Percentiles rank a stretch among this genome's conserved stretches.
Conservation (phyloP, 768 basidiomycete genomes). For the Lactarius tabidus region DNA sequence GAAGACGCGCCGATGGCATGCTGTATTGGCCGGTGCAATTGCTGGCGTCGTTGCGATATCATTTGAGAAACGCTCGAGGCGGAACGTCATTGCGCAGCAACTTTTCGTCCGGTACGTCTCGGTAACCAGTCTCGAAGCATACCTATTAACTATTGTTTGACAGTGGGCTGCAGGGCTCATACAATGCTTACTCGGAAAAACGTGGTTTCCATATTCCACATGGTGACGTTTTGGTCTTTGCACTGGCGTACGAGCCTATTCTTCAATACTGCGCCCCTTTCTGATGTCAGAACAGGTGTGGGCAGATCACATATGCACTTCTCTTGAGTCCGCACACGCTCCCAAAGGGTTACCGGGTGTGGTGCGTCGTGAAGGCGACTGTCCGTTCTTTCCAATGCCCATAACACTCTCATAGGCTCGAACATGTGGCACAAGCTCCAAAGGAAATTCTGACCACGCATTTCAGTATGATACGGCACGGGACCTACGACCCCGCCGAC, state of each 20-base stretch:
- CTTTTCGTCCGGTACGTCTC: slow-evolving; percentile 74
- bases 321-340: slow-evolving; percentile 80
- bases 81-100: slow-evolving; percentile 76
- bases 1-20: slow-evolving; percentile 71
- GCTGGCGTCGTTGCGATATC: slow-evolving; percentile 70
- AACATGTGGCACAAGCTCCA: slow-evolving; percentile 60
- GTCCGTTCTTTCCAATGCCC: neutral
- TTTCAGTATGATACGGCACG: slow-evolving; percentile 52
- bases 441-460: slow-evolving; percentile 58
- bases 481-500: slow-evolving; percentile 50
- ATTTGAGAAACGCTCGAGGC: slow-evolving; percentile 66
- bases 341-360: slow-evolving; percentile 67
- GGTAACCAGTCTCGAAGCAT: neutral
- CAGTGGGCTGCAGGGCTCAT: slow-evolving; percentile 87
- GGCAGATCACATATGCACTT: slow-evolving; percentile 82
- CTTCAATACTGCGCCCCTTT: neutral
- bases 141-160: neutral
- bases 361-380: slow-evolving; percentile 43
- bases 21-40: slow-evolving; percentile 70
- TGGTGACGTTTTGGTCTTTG: slow-evolving; percentile 80
- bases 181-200: slow-evolving; percentile 70
- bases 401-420: neutral
- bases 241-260: slow-evolving; percentile 52
- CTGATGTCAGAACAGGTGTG: slow-evolving; percentile 46
- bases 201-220: slow-evolving; percentile 70